Base-by-base conservation (phyloP, 768 basidiomycete species). In the Pleurotus pulmonarius region DNA sequence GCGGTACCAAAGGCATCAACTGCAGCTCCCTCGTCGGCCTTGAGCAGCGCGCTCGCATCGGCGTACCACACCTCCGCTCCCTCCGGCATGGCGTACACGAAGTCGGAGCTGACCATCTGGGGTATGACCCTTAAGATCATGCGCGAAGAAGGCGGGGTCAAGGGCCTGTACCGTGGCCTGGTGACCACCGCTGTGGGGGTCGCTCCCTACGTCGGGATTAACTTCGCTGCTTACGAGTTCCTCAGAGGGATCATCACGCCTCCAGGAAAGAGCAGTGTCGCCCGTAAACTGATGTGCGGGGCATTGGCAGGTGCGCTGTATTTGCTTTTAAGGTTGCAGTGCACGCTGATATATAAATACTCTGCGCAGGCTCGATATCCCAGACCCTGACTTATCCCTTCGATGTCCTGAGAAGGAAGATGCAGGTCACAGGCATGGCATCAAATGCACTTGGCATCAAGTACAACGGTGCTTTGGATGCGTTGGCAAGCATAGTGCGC, bases 321-420 rank as follows among this genome's bases (percentile, higher is more conserved):
- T 40, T 16, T 9, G 39, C 26, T 47, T 56, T 49, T 24, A 16
- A 34, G 20, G n/a, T 25, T 40, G 20, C 29, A 49, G 7, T 15
- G n/a, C 43, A 22, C 22, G 46, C 20, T 20, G 18, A 11, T 47
- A 47, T 52, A 29, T 16, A n/a, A 52, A 39, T 52, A 39, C 34
- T 29, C 41, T 20, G n/a, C 15, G 16, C 71, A 83, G 92, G 92
- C n/a, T 85, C 88, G 22, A 88, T 96, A 61, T 94, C 94, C 11
- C 93, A 98, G 70, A 92, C 94, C 49, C 71, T 98, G 63, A 98
- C 95, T 4, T 98, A 96, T 69, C 96, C 96, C 7, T 92, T 97
- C 64, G 96, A 99, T 68, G 92, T 98, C 4, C 71, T 98, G 57
- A 81, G 96, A 46, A 81, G 96, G 59, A 96, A 98, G 78, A 94